Evolutionary conservation across 202 grass and related monocot species (phyloP).

Genomic region (Eragrostis tef): DNA sequence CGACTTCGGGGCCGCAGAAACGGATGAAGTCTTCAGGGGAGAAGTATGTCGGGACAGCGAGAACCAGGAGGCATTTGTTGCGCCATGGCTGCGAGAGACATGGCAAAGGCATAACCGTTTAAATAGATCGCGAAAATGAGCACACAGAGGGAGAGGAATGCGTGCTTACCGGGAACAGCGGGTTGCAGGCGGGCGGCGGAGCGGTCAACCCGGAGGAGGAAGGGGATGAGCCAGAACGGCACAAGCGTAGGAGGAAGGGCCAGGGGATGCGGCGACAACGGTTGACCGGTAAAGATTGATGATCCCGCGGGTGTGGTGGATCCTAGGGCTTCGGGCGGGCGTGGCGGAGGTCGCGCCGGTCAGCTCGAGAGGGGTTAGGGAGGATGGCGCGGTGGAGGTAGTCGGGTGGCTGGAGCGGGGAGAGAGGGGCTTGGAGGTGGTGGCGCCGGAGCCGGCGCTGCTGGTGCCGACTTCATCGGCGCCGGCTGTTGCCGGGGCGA

Average conservation of each 20-base stretch:
- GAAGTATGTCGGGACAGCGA: conserved; percentile 68
- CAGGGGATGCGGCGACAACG: no score
- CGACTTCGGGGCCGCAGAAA: conserved; percentile 79
- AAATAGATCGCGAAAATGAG: not conserved
- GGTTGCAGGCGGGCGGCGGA: not conserved
- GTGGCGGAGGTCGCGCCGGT: conserved; percentile 3
- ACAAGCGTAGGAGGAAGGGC: no score
- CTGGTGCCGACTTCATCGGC: not conserved
- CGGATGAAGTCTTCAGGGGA: conserved; percentile 80
- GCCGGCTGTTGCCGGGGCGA: not conserved
- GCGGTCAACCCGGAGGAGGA: not conserved
- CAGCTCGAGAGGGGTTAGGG: no score
- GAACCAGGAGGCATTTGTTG: conserved; percentile 65
- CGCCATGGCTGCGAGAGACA: conserved; percentile 51
- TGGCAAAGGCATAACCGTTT: not conserved
- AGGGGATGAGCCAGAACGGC: no score
- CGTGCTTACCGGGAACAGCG: not conserved
- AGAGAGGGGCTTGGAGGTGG: conserved; percentile 20
- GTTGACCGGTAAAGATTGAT: no score
- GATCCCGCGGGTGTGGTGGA: no score
- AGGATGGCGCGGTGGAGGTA: conserved; percentile 31
- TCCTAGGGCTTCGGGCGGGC: not conserved
- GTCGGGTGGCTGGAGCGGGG: conserved; percentile 3
- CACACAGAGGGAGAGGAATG: no score
- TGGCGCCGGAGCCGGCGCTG: not conserved